Evolutionary conservation across 208 protist species (phyloP), one percentile per base, ranked within the genome.

Genomic region (Angomonas desouzai): DNA sequence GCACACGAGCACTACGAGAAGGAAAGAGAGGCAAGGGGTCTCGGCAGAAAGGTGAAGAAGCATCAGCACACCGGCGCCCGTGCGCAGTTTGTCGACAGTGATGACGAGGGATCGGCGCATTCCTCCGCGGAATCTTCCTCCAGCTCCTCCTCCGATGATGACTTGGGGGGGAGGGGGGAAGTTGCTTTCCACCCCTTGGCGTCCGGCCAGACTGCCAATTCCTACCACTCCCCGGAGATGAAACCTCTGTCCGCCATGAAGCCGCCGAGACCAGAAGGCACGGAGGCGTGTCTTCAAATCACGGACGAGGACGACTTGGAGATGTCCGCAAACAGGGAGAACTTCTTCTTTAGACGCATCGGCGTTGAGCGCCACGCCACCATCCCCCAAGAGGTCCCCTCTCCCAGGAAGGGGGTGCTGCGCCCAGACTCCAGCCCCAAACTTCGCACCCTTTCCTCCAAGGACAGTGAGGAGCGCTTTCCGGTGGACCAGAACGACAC

Each of bases 1-100:
- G 43, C 36, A 47, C 22, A 55, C 43, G 40, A 61, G 63, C 22
- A 32, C 9, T 16, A 61, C 27, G 23, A n/a, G 18, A 61, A 68
- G 34, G 63, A 60, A 61, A 51, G 20, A 51, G 18, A 23, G 45
- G 45, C 18, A 51, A 13, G 20, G 9, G 20, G 45, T 13, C 9
- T 13, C 45, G 9, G 18, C n/a, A 3, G 45, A 40, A 40, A 49
- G 33, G 20, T 30, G 25, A 57, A 25, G 25, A 53, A 38, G 34
- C 22, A 67, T 6, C 10, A 28, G 7, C 9, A 57, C 10, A 20
- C 7, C 20, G 28, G 51, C 13, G 51, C 25, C 6, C n/a, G 6
- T 6, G 20, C 6, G 28, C 23, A 57, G 51, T 16, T 20, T 4
- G 28, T 30, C 28, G 7, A 33, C n/a, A 32, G 25, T 10, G 51